Conservation (phyloP, 1,139 yeast genomes). For the Saccharomyces pastorianus region DNA sequence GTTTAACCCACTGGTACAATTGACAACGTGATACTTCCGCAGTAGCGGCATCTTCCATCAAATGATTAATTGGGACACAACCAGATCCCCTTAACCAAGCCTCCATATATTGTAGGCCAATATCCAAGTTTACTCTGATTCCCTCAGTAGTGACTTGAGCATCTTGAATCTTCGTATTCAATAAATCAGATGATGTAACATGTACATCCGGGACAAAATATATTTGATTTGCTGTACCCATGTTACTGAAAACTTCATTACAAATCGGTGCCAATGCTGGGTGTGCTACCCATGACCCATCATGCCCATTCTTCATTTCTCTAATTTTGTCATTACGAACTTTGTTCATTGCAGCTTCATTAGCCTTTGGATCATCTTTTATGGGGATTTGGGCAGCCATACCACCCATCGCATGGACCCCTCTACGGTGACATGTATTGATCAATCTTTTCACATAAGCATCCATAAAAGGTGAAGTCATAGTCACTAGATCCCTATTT, state of each 20-base stretch:
- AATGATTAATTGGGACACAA: slow-evolving; percentile 75
- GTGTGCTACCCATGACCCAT: slow-evolving; percentile 85
- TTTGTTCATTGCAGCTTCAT: slow-evolving; percentile 53
- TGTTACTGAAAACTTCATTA: slow-evolving; percentile 60
- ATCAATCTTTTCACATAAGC: slow-evolving; percentile 61
- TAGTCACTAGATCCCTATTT: slow-evolving; percentile 65
- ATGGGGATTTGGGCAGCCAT: slow-evolving; percentile 83
- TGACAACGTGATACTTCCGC: slow-evolving; percentile 81
- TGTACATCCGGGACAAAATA: slow-evolving; percentile 39
- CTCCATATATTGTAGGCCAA: slow-evolving; percentile 74
- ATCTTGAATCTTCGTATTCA: slow-evolving; percentile 54
- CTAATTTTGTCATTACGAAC: slow-evolving; percentile 63
- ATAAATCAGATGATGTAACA: slow-evolving; percentile 50
- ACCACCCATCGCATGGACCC: slow-evolving; percentile 76
- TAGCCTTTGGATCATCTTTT: slow-evolving; percentile 53
- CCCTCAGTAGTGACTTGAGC: slow-evolving; percentile 60
- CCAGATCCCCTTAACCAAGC: slow-evolving; percentile 80
- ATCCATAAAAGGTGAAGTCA: slow-evolving; percentile 70
- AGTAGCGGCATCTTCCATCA: slow-evolving; percentile 87
- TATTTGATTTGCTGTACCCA: slow-evolving; percentile 80
- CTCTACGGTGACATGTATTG: slow-evolving; percentile 60
- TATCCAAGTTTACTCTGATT: slow-evolving; percentile 60
- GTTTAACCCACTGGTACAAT: slow-evolving; percentile 77
- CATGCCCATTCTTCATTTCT: slow-evolving; percentile 71
- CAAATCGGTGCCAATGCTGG: slow-evolving; percentile 74